A percentile compares a stretch with the other conserved stretches of the same genome.
phyloP scores from a whole-genome alignment of 2,329 filamentous ascomycete species.

The Paraphaeosphaeria minitans region DNA sequence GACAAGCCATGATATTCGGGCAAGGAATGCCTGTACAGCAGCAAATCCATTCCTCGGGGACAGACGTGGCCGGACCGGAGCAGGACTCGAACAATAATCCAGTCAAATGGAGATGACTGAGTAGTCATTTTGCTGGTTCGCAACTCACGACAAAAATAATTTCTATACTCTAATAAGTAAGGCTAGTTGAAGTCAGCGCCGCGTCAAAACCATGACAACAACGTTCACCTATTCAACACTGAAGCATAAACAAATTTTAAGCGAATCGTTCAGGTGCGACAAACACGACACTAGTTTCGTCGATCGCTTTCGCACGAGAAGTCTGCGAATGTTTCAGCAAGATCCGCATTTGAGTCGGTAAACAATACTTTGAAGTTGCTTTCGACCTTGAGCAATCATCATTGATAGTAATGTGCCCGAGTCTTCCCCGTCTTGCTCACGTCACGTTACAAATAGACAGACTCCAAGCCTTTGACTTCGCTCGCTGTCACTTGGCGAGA shows the following conservation, averaged over 20 bases:
- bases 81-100: constrained; percentile 2
- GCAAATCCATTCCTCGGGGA: constrained; percentile 9
- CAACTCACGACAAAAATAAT: background rate
- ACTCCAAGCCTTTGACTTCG: background rate
- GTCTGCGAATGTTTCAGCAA: background rate
- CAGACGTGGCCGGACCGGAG: constrained; percentile 1
- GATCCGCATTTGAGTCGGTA: background rate
- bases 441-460: background rate
- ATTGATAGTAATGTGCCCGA: background rate
- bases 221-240: background rate
- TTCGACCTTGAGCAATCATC: background rate
- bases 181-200: background rate
- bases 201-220: background rate
- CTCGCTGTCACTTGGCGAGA: background rate
- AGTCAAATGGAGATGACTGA: constrained; percentile 1
- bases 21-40: constrained; percentile 25
- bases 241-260: background rate
- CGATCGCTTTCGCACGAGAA: background rate
- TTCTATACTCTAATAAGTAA: background rate
- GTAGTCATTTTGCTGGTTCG: background rate
- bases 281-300: background rate
- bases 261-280: background rate
- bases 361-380: background rate
- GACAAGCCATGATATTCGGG: constrained; percentile 39
- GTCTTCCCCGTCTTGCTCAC: background rate